Evolutionary conservation across 2,329 filamentous ascomycete species (phyloP), one percentile per base, ranked within the genome.

Genomic region (Phyllosticta citriasiana): DNA sequence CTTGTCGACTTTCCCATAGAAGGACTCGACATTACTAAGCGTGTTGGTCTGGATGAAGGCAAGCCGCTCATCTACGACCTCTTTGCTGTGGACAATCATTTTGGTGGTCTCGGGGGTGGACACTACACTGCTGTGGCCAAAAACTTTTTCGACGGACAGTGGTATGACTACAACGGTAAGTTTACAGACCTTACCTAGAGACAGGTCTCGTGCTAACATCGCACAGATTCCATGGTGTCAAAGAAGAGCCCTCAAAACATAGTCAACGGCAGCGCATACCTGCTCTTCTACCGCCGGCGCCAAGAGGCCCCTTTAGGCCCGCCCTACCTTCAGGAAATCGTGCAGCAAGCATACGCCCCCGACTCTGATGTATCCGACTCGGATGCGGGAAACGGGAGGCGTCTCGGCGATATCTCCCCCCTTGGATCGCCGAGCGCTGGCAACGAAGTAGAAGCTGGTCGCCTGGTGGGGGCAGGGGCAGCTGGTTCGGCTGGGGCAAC

Each of bases 111-210:
- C 47, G 91, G 91, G 63, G 94, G 94, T 52, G 94, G 94, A 0
- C 94, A 99, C 74, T 99, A 99, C 77, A 97, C 92, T 22, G 94
- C 94, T 27, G 92, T 87, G 73, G 92, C 91, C 50, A 92, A 91
- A 78, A 97, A 96, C 73, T 97, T 96, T 74, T 80, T 89, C 63
- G 91, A 96, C 69, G 83, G 83, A 62, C 81, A 88, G 73, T 99
- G 94, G 94, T 97, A 97, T 73, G 89, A 95, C 67, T 97, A 95
- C 74, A 97, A 99, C 73, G 93, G 92, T 94, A 80, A 75, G 86
- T 76, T 47, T 47, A 22, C 19, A 22, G 12, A 16, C 4, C 33
- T 4, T 16, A 25, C 30, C n/a, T 4, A 24, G 25, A 27, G 8
- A n/a, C 16, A n/a, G 19, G 5, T 19, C 54, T 53, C 24, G 56